Evolutionary conservation across 2,329 filamentous ascomycete genomes (phyloP).

Genomic region (Ophiognomonia clavigignenti-juglandacearum): DNA sequence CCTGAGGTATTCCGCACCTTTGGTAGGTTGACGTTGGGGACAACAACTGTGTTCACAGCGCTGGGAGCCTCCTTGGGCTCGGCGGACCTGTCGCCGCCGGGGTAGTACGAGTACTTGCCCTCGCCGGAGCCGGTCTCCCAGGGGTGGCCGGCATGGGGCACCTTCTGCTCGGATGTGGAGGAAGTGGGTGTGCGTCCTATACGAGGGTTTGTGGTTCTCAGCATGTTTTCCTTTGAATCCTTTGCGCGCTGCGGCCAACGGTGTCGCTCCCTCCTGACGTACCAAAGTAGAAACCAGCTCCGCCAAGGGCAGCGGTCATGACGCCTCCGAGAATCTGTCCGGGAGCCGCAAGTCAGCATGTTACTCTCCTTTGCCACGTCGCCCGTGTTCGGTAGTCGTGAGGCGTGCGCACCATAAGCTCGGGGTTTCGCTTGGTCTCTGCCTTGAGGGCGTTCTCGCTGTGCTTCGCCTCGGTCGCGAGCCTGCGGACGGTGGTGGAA

Average conservation of each 20-base stretch:
- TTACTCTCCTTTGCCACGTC: background rate
- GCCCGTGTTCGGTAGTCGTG: background rate
- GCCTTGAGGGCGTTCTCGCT: slow-evolving; percentile 46
- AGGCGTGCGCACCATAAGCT: slow-evolving; percentile 37
- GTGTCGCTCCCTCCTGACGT: slow-evolving; percentile 25
- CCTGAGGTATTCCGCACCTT: slow-evolving; percentile 42
- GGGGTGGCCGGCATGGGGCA: slow-evolving; percentile 75
- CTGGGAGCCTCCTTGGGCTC: slow-evolving; percentile 85
- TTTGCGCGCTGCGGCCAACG: no score
- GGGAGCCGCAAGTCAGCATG: slow-evolving; percentile 18
- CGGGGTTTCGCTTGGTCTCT: slow-evolving; percentile 53
- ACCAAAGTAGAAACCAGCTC: slow-evolving; percentile 90
- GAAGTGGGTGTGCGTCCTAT: slow-evolving; percentile 79
- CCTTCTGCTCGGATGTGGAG: slow-evolving; percentile 72
- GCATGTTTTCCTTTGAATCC: background rate
- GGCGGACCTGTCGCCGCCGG: slow-evolving; percentile 73
- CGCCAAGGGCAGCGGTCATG: slow-evolving; percentile 82
- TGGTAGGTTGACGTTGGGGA: slow-evolving; percentile 89
- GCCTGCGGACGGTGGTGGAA: slow-evolving; percentile 47
- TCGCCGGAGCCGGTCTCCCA: slow-evolving; percentile 70
- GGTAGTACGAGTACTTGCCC: slow-evolving; percentile 75
- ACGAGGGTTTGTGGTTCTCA: slow-evolving; percentile 3
- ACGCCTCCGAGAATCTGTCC: slow-evolving; percentile 80
- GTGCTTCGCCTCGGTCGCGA: slow-evolving; percentile 30
- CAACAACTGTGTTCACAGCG: slow-evolving; percentile 89